These are phyloP conservation scores for Neonectria sp. DNA, from an alignment of 2,329 filamentous ascomycete species.

Conservation along the genomic window DNA sequence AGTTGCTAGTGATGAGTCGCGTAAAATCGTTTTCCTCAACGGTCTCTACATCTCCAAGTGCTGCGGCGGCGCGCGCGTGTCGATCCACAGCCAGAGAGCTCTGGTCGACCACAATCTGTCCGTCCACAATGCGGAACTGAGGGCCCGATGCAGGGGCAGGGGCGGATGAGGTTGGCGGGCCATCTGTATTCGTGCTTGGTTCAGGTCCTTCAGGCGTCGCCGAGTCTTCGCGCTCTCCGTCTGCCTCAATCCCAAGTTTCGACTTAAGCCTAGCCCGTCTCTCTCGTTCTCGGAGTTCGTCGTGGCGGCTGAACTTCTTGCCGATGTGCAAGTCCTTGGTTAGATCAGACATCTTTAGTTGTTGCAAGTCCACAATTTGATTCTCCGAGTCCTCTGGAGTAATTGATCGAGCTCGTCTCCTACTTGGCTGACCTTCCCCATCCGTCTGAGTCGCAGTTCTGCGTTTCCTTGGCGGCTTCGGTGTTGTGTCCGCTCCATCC, in stretches of 20 bases:
- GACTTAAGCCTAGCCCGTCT: slow-evolving; percentile 57
- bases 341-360: slow-evolving; percentile 80
- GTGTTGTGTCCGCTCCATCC: slow-evolving; percentile 37
- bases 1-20: slow-evolving; percentile 76
- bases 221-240: slow-evolving; percentile 42
- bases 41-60: slow-evolving; percentile 68
- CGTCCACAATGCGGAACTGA: slow-evolving; percentile 77
- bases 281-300: slow-evolving; percentile 79
- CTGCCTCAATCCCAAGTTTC: slow-evolving; percentile 48
- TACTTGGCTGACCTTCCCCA: slow-evolving; percentile 45
- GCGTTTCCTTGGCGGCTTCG: slow-evolving; percentile 47
- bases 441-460: slow-evolving; percentile 43
- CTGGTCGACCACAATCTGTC: slow-evolving; percentile 80
- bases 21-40: slow-evolving; percentile 87
- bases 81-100: slow-evolving; percentile 78
- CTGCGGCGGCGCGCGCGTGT: slow-evolving; percentile 73
- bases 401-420: slow-evolving; percentile 60
- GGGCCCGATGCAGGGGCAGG: slow-evolving; percentile 59
- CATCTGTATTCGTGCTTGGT: slow-evolving; percentile 39
- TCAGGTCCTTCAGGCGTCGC: slow-evolving; percentile 39
- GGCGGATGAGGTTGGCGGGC: slow-evolving; percentile 44
- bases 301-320: slow-evolving; percentile 81
- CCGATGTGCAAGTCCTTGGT: slow-evolving; percentile 79
- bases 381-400: slow-evolving; percentile 77
- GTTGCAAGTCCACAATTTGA: slow-evolving; percentile 74